Evolutionary conservation across 345 rosid species (phyloP).

Genomic region (Syzygium aqueum): DNA sequence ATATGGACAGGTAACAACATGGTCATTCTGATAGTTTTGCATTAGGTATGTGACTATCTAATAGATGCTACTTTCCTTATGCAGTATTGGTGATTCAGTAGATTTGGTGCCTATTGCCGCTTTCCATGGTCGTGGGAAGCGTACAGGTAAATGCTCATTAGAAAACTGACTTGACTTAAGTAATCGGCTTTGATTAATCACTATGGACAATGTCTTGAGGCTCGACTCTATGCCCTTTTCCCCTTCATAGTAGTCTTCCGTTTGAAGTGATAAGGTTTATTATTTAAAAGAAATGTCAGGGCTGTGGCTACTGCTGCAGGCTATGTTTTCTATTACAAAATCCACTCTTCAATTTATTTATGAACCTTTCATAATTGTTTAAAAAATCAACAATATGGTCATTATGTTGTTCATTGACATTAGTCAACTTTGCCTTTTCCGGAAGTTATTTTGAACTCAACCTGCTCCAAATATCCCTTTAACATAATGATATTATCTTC

Average conservation of each 20-base stretch:
- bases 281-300: not conserved
- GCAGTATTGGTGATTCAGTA: slow-evolving; percentile 85
- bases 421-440: not conserved
- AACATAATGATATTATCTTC: not conserved
- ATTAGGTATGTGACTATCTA: not conserved
- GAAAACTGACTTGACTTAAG: not conserved
- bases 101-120: slow-evolving; percentile 98
- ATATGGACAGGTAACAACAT: slow-evolving; percentile 59
- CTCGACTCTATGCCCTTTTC: not conserved
- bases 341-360: not conserved
- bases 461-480: not conserved
- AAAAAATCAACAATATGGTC: not conserved
- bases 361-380: not conserved
- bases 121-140: slow-evolving; percentile 95
- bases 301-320: not conserved
- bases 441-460: not conserved
- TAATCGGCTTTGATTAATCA: not conserved
- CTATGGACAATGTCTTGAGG: not conserved
- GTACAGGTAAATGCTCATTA: slow-evolving; percentile 44
- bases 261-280: not conserved
- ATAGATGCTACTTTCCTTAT: not conserved
- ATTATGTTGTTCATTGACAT: not conserved
- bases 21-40: not conserved
- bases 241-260: not conserved
- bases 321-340: not conserved